phyloP scores from a whole-genome alignment of 352 stramenopile species.

The Phytophthora brassicae region DNA sequence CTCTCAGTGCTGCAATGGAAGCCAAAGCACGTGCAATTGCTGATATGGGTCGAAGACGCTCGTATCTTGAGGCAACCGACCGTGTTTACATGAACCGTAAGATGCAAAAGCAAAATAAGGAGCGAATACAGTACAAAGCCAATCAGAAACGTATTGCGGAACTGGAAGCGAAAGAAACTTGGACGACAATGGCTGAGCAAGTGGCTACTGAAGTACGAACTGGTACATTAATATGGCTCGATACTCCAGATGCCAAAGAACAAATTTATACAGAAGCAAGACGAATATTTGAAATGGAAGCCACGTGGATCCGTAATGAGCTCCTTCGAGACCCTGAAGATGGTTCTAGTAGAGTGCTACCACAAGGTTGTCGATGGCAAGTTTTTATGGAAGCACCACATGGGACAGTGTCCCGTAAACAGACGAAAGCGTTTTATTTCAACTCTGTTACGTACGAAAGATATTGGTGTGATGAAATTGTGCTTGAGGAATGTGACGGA shows the following conservation, averaged over 20 bases:
- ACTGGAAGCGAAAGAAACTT: conserved; percentile 43
- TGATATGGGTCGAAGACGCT: conserved; percentile 38
- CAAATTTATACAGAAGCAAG: conserved; percentile 39
- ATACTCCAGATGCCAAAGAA: conserved; percentile 25
- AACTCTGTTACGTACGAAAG: conserved; percentile 68
- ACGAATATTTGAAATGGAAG: conserved; percentile 60
- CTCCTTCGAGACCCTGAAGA: conserved; percentile 43
- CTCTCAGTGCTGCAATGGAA: conserved; percentile 33
- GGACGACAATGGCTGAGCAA: conserved; percentile 47
- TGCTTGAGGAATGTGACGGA: conserved; percentile 61
- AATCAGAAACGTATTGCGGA: conserved; percentile 33
- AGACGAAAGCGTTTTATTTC: conserved; percentile 70
- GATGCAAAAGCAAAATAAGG: conserved; percentile 51
- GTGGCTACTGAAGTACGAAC: conserved; percentile 46
- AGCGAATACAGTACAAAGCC: conserved; percentile 46
- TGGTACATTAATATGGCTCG: conserved; percentile 48
- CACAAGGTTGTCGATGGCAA: conserved; percentile 57
- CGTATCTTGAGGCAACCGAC: conserved; percentile 49
- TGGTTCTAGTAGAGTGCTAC: conserved; percentile 18
- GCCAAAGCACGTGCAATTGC: conserved; percentile 19
- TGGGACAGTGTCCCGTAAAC: conserved; percentile 32
- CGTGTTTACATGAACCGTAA: conserved; percentile 48
- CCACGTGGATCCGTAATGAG: conserved; percentile 42
- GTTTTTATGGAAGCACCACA: conserved; percentile 58
- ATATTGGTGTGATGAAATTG: conserved; percentile 65